Base-by-base conservation (phyloP, 345 rosid genomes). In the Brassica rapa region DNA sequence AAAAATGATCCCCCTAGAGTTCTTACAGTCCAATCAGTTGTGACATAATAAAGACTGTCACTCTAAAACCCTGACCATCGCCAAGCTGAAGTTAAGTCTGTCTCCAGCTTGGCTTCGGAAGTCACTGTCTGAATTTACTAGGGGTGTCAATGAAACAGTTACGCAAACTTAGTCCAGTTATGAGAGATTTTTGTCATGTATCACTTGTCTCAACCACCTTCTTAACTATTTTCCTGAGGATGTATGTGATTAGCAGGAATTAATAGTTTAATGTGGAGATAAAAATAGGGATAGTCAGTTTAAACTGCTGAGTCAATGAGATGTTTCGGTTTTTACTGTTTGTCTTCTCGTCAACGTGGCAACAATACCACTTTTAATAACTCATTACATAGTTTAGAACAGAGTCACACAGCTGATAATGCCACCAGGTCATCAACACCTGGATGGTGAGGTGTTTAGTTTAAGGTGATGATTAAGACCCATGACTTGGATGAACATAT, bases 31-130 rank as follows among this genome's bases (percentile, higher is more conserved):
- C 62, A 77, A 64, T 77, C 64, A 70, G 53, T 12, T 60, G 46
- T 41, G 62, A 19, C 60, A 75, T 59, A 11, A 57, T 27, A 59
- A 43, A 12, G 73, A 19, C 30, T 9, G 57, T n/a, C 23, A 53
- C 53, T 51, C 64, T 49, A 49, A 21, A 60, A 12, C 8, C 55
- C 56, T 77, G 43, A 4, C 59, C 66, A 25, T 46, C 10, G 3
- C 14, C 53, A 11, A 3, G 21, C 8, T 41, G 19, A 41, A 78
- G 55, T 78, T 55, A 78, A 63, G 14, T 37, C 81, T 70, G 35
- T 71, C 33, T 63, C 81, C 71, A 77, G 71, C 69, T 60, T 77
- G 81, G 71, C 57, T 77, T 70, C 3, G 29, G 29, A 46, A 53
- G 81, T 77, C 72, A 8, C 66, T 71, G 35, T 70, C 71, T 56